These are phyloP conservation scores for Ophiosphaerella herpotricha DNA, from an alignment of 2,329 filamentous ascomycete genomes.

Conservation along the genomic window DNA sequence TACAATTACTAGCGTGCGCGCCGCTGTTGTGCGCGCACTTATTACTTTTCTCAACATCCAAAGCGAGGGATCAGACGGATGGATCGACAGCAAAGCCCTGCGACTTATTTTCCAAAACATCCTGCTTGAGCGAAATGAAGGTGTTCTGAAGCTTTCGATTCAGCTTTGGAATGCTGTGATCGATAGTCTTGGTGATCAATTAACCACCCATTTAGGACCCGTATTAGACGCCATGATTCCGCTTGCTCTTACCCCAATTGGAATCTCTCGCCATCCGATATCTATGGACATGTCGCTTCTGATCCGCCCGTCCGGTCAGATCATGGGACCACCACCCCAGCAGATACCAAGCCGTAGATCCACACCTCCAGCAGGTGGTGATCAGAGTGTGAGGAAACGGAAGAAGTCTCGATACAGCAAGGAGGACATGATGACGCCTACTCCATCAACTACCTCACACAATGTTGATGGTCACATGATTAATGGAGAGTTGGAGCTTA, in stretches of 20 bases:
- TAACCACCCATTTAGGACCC: constrained; percentile 72
- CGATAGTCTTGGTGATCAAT: constrained; percentile 66
- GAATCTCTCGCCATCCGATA: constrained; percentile 85
- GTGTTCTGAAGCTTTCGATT: constrained; percentile 79
- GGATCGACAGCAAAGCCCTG: constrained; percentile 88
- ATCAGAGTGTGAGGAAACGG: constrained; percentile 73
- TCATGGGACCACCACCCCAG: constrained; percentile 64
- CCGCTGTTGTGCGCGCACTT: constrained; percentile 88
- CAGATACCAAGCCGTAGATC: constrained; percentile 32
- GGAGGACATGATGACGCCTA: constrained; percentile 57
- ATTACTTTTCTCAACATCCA: constrained; percentile 91
- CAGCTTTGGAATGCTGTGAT: constrained; percentile 86
- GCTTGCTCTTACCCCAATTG: constrained; percentile 86
- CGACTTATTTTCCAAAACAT: constrained; percentile 94
- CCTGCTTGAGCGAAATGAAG: constrained; percentile 86
- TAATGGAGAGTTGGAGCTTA: constrained; percentile 92
- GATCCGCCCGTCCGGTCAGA: constrained; percentile 88
- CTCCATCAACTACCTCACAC: constrained; percentile 67
- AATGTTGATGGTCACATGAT: constrained; percentile 99
- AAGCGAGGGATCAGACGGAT: constrained; percentile 77
- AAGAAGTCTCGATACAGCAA: constrained; percentile 81
- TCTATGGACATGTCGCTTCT: constrained; percentile 90
- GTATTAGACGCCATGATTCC: constrained; percentile 83
- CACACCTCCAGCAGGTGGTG: constrained; percentile 41
- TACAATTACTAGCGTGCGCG: constrained; percentile 93